These are phyloP conservation scores for Aspergillus tamarii DNA, from an alignment of 2,329 filamentous ascomycete genomes.

Conservation along the genomic window DNA sequence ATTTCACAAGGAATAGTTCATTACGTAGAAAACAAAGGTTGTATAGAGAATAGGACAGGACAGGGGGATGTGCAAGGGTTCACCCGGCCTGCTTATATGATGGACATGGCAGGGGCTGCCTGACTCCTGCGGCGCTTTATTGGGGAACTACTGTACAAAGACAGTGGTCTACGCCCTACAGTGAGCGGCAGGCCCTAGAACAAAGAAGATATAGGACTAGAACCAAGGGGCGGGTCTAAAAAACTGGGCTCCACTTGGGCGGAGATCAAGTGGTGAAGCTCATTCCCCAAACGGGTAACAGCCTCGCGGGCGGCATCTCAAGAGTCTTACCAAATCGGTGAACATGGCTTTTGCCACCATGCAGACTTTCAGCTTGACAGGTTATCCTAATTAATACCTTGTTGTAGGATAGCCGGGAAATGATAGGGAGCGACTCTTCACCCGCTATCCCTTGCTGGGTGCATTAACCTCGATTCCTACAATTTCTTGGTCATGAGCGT, in stretches of 20 bases:
- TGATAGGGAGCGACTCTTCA: neutral
- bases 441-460: neutral
- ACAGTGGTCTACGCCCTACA: neutral
- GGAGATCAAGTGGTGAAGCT: neutral
- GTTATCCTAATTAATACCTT: no score
- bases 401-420: no score
- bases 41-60: neutral
- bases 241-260: neutral
- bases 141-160: neutral
- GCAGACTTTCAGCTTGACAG: neutral
- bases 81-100: neutral
- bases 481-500: constrained; percentile 45
- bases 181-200: neutral
- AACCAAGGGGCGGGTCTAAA: neutral
- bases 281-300: neutral
- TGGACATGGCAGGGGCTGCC: neutral
- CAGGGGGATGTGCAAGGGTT: neutral
- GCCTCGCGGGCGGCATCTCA: neutral
- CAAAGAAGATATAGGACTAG: neutral
- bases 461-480: constrained; percentile 34
- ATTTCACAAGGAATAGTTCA: neutral
- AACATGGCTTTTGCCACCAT: neutral
- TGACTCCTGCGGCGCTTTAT: neutral
- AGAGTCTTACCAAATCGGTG: neutral
- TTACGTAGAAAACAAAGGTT: neutral